These are phyloP conservation scores for Talaromyces albobiverticillius DNA, from an alignment of 2,329 filamentous ascomycete genomes.

Conservation along the genomic window DNA sequence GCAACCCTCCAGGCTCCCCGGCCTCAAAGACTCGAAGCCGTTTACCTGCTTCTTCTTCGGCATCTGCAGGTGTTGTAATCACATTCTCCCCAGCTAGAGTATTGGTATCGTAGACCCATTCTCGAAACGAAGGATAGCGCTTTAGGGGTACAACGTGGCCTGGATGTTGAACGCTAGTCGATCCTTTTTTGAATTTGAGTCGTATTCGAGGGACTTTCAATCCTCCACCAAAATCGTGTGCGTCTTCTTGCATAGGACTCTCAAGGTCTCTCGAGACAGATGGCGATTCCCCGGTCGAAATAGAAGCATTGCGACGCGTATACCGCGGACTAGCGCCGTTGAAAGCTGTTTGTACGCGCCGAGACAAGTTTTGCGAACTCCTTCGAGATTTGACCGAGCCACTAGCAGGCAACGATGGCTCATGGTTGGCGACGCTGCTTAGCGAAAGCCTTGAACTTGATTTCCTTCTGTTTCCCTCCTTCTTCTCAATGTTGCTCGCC, in stretches of 20 bases:
- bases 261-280: conserved; percentile 14
- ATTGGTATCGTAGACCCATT: conserved; percentile 62
- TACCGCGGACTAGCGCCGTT: conserved; percentile 25
- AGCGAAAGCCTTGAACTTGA: conserved; percentile 22
- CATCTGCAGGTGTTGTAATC: conserved; percentile 57
- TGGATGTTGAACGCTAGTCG: conserved; percentile 51
- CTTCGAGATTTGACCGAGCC: conserved; percentile 26
- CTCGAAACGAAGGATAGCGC: conserved; percentile 54
- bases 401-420: conserved; percentile 29
- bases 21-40: conserved; percentile 70
- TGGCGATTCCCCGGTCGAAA: conserved; percentile 21
- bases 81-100: conserved; percentile 43
- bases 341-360: conserved; percentile 18
- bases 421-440: conserved; percentile 19
- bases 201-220: conserved; percentile 35
- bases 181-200: conserved; percentile 52
- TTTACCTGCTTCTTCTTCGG: conserved; percentile 65
- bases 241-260: conserved; percentile 19
- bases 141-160: conserved; percentile 46
- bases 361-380: conserved; percentile 26
- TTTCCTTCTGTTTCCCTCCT: conserved; percentile 24
- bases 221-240: conserved; percentile 11
- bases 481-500: conserved; percentile 14
- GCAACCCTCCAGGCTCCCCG: conserved; percentile 68
- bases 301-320: conserved; percentile 26